Evolutionary conservation across 2,329 filamentous ascomycete species (phyloP), one percentile per base, ranked within the genome.

Genomic region (Fusarium decemcellulare): DNA sequence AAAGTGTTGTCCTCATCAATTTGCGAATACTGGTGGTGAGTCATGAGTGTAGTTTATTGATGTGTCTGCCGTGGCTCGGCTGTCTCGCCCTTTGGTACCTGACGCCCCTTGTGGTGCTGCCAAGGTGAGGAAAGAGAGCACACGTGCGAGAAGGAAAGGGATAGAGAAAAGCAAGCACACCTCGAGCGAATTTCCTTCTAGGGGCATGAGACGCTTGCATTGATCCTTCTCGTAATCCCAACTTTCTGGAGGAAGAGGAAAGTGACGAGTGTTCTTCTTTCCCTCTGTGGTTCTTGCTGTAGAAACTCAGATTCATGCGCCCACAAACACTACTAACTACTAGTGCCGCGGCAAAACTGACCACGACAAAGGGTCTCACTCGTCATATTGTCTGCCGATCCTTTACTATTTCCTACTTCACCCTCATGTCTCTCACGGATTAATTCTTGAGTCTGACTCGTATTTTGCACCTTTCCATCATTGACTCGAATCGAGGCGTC

Each of bases 361-460:
- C 44, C 37, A 58, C 32, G 58, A 59, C 9, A 34, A 40, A 65
- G 51, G 42, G 46, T 46, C 43, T 42, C 29, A 39, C 48, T 16
- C 16, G 6, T 37, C 23, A 23, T 23, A 23, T 23, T 23, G 18
- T n/a, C 12, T 16, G 65, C 34, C 40, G 39, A 66, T 66, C 48
- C 11, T 43, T 44, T 43, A 29, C 23, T 16, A 30, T 27, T 14
- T 40, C 30, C 32, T 36, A 34, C 18, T 27, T 46, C 29, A 37
- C 42, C 29, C 16, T 53, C 27, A 36, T 43, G n/a, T 43, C 18
- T 36, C 27, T 39, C 14, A 42, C 34, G 32, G 8, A 54, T 53
- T 36, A 14, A 55, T 39, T 56, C 42, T 23, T 36, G 11, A 40
- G 15, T 43, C 58, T 67, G 59, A 70, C 67, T 67, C 67, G 63